Base-by-base conservation (phyloP, 441 rosid genomes). In the Lepidium campestre region DNA sequence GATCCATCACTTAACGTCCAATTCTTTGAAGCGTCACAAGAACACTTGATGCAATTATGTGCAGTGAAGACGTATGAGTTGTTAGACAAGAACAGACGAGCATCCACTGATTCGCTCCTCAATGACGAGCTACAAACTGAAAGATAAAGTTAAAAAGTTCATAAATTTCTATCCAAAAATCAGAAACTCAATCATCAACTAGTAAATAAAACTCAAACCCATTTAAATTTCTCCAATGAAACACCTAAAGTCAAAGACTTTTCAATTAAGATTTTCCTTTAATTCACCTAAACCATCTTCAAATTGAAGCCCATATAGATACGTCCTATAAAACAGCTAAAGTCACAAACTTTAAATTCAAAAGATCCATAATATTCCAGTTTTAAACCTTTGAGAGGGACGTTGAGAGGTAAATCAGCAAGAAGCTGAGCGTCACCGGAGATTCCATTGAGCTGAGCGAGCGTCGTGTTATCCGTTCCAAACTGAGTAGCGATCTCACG, bases 41-140 rank as follows among this genome's bases (percentile, higher is more conserved):
- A 52, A 82, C 97, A 91, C 73, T 45, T 85, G 65, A 94, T 83
- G 48, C 96, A 91, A 15, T 58, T 52, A 57, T 82, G 79, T 29
- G 99, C 91, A 12, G 97, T 91, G 68, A 85, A 37, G 37, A 17
- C 31, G 52, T 84, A 89, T 2, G 88, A 85, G 52, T 81, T 81
- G 53, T 83, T 85, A 22, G 96, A 25, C 31, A 83, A 72, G 37
- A 73, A 91, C 57, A 87, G 62, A 7, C 74, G 36, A 42, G n/a
- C 77, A 64, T 94, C 93, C 18, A 58, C 1, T 1, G 97, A 91
- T 37, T 79, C 79, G 3, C 13, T 57, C 58, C 53, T 76, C 56
- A 89, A 71, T 0, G 88, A 77, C 35, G 97, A 84, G 73, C 75
- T 79, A 61, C 97, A 93, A 57, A 90, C 97, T 91, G 96, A 53